Percentiles rank a stretch among this genome's conserved stretches.
Conservation (phyloP, 805 yeast species). For the Groenewaldozyma tartarivorans region DNA sequence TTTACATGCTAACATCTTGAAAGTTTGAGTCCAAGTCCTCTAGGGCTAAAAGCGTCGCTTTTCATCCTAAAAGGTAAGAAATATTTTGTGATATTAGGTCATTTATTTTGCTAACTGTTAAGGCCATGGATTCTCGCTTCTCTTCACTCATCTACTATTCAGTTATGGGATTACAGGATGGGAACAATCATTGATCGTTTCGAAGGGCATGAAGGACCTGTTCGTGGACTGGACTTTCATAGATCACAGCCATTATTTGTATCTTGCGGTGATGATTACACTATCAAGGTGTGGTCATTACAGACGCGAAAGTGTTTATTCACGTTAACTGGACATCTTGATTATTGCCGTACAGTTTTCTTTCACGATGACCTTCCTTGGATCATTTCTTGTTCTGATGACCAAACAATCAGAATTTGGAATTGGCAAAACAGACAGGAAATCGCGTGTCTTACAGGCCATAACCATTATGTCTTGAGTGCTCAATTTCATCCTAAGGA, state of each 20-base stretch:
- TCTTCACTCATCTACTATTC: conserved; percentile 94
- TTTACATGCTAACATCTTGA: conserved; percentile 11
- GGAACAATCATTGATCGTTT: conserved; percentile 93
- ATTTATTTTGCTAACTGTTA: conserved; percentile 8
- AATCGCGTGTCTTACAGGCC: conserved; percentile 95
- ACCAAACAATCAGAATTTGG: conserved; percentile 98
- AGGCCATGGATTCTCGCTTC: conserved; percentile 96
- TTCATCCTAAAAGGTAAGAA: conserved; percentile 70
- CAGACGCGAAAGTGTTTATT: conserved; percentile 85
- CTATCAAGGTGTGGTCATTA: conserved; percentile 92
- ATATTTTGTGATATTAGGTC: neutral
- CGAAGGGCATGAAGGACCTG: conserved; percentile 98
- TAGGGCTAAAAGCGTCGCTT: conserved; percentile 95
- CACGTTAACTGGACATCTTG: conserved; percentile 88
- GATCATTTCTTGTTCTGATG: conserved; percentile 94
- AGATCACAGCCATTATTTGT: conserved; percentile 96
- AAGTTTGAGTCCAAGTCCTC: conserved; percentile 96
- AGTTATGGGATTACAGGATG: conserved; percentile 99
- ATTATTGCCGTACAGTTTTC: conserved; percentile 86
- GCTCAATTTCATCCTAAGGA: conserved; percentile 96
- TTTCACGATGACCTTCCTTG: conserved; percentile 96
- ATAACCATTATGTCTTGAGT: conserved; percentile 95
- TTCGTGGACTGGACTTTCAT: conserved; percentile 89
- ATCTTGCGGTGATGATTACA: conserved; percentile 95
- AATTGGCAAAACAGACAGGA: conserved; percentile 99